These are phyloP conservation scores for Fusarium haematococcum DNA, from an alignment of 2,329 filamentous ascomycete genomes.

Conservation along the genomic window DNA sequence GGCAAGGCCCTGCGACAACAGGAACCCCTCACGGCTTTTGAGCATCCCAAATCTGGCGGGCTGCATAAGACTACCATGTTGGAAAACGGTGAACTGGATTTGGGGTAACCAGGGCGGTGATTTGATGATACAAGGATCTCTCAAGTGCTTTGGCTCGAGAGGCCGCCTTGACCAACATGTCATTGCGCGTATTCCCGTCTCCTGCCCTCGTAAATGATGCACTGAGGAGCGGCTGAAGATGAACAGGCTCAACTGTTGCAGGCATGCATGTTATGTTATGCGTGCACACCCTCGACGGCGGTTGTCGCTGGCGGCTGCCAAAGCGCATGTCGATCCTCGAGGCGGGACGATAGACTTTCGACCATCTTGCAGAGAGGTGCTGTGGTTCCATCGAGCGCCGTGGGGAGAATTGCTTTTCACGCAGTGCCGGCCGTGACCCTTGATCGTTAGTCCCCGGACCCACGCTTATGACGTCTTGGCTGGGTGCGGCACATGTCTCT, in stretches of 20 bases:
- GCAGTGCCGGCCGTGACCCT: constrained; percentile 42
- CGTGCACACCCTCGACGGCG: constrained; percentile 31
- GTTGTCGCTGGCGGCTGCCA: constrained; percentile 25
- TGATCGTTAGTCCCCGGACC: constrained; percentile 40
- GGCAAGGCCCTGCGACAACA: constrained; percentile 13
- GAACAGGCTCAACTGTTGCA: background rate
- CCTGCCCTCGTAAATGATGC: background rate
- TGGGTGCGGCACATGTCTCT: constrained; percentile 43
- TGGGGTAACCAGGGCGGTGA: constrained; percentile 30
- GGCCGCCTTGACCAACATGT: constrained; percentile 23
- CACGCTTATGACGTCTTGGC: constrained; percentile 46
- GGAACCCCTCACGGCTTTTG: constrained; percentile 12
- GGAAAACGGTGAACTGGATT: constrained; percentile 35
- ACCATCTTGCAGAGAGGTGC: constrained; percentile 35
- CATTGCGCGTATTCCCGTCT: background rate
- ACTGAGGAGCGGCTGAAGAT: constrained; percentile 12
- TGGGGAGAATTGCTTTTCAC: constrained; percentile 45
- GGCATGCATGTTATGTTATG: constrained; percentile 28
- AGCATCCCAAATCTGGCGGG: constrained; percentile 40
- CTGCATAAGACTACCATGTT: constrained; percentile 41
- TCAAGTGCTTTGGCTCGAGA: constrained; percentile 17
- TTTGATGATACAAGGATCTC: constrained; percentile 28
- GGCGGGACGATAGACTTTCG: constrained; percentile 41
- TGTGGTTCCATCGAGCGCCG: constrained; percentile 22
- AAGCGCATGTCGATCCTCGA: constrained; percentile 41